Evolutionary conservation across 2,329 filamentous ascomycete species (phyloP), one percentile per base, ranked within the genome.

Genomic region (Neonectria punicea): DNA sequence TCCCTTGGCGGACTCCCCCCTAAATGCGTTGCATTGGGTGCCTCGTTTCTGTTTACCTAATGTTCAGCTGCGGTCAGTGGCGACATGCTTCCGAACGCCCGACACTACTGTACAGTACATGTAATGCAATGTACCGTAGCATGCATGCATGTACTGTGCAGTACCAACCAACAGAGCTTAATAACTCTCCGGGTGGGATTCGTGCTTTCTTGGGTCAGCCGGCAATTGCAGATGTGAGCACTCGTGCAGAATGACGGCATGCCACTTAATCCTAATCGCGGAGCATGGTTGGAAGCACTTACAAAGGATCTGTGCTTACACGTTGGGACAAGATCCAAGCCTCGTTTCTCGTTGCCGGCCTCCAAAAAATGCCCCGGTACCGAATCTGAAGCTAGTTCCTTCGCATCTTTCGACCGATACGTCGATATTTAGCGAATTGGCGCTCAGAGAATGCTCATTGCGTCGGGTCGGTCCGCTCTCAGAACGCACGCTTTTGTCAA

Each of bases 401-500:
- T 63, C 43, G 49, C 39, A 60, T 43, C 7, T 44, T 28, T 55
- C 18, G 56, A 60, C 43, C 22, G 51, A 28, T 53, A 20, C 3
- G 30, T 56, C 16, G 30, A 53, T 22, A 5, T n/a, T 28, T 28
- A 18, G 46, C 53, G 53, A 61, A 30, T 32, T 32, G 22, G 10
- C 43, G 14, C 36, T 30, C 22, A 39, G 30, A 8, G 14, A 18
- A 14, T 16, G 22, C 53, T 16, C 22, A 25, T 57, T 46, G 32
- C 57, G 5, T 11, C 58, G 53, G 63, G 16, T 50, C 63, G 58
- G 47, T 53, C 63, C 53, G 63, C 53, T 61, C 20, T 61, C 41
- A n/a, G 14, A 20, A 51, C 49, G 16, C n/a, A 20, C 16, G 13
- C 28, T 34, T 34, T 20, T 8, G 10, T 22, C 6, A 10, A 20